phyloP scores from a whole-genome alignment of 257 asterid genomes.

The Solanum piurae region DNA sequence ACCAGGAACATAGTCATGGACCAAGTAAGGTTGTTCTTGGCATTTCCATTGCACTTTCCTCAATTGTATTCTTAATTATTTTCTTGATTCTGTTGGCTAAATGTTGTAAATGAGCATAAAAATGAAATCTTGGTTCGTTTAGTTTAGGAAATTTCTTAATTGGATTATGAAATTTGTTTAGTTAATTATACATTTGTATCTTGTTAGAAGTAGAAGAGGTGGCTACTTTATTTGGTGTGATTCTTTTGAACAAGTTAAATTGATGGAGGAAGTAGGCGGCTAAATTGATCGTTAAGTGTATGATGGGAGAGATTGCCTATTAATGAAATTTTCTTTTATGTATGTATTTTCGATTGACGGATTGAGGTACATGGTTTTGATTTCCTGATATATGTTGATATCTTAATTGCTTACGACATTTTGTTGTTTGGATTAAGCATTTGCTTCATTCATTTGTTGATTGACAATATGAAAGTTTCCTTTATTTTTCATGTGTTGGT shows the following conservation, averaged over 20 bases:
- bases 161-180: neutral
- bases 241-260: neutral
- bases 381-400: neutral
- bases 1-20: slow-evolving; percentile 33
- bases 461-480: neutral
- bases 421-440: neutral
- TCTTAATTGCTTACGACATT: neutral
- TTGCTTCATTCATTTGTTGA: neutral
- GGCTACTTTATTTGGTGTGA: neutral
- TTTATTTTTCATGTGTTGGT: neutral
- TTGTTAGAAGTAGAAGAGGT: neutral
- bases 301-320: neutral
- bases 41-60: slow-evolving; percentile 79
- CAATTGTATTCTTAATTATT: slow-evolving; percentile 72
- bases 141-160: neutral
- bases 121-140: neutral
- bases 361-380: neutral
- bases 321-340: neutral
- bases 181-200: neutral
- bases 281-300: neutral
- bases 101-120: slow-evolving; percentile 61
- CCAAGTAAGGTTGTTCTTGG: slow-evolving; percentile 96
- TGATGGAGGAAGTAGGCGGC: neutral
- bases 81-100: slow-evolving; percentile 74
- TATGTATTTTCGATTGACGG: neutral